Percentiles rank a stretch among this genome's conserved stretches.
phyloP scores from a whole-genome alignment of 257 asterid genomes.

The Penstemon newberryi region DNA sequence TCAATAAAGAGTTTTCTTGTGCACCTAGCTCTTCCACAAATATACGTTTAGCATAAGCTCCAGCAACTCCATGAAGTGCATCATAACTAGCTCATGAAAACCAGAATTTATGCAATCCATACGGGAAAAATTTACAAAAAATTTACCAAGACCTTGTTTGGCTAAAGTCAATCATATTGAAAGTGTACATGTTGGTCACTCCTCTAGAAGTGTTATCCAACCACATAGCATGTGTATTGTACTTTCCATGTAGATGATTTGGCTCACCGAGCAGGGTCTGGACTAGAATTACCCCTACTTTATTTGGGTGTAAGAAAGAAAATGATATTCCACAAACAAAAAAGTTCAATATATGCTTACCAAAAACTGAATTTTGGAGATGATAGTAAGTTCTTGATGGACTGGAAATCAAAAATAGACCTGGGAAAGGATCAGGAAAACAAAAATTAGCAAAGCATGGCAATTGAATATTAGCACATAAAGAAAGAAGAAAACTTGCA shows the following conservation, averaged over 20 bases:
- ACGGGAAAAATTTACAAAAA: too few relatives aligned
- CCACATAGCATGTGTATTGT: too few relatives aligned
- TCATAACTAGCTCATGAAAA: slow-evolving; percentile 58
- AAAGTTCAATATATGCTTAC: slow-evolving; percentile 40
- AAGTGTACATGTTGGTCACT: too few relatives aligned
- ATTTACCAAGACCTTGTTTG: too few relatives aligned
- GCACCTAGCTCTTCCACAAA: slow-evolving; percentile 97
- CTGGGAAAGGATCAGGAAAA: slow-evolving; percentile 42
- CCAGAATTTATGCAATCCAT: slow-evolving; percentile 11
- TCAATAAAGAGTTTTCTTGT: slow-evolving; percentile 72
- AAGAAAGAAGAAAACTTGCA: slow-evolving; percentile 15
- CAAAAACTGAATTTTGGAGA: slow-evolving; percentile 88
- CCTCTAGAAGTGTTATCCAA: too few relatives aligned
- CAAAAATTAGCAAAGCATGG: slow-evolving; percentile 23
- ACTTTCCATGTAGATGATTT: too few relatives aligned
- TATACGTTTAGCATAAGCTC: slow-evolving; percentile 87
- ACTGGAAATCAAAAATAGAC: slow-evolving; percentile 88
- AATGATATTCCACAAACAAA: neutral
- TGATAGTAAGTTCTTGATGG: slow-evolving; percentile 73
- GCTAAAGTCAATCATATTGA: too few relatives aligned
- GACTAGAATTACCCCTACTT: neutral
- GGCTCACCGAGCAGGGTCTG: too few relatives aligned
- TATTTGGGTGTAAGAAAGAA: slow-evolving; percentile 1
- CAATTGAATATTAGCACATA: slow-evolving; percentile 13
- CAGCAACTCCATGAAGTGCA: slow-evolving; percentile 98